Base-by-base conservation (phyloP, 2,329 filamentous ascomycete species). In the Pestalotiopsis sp. region DNA sequence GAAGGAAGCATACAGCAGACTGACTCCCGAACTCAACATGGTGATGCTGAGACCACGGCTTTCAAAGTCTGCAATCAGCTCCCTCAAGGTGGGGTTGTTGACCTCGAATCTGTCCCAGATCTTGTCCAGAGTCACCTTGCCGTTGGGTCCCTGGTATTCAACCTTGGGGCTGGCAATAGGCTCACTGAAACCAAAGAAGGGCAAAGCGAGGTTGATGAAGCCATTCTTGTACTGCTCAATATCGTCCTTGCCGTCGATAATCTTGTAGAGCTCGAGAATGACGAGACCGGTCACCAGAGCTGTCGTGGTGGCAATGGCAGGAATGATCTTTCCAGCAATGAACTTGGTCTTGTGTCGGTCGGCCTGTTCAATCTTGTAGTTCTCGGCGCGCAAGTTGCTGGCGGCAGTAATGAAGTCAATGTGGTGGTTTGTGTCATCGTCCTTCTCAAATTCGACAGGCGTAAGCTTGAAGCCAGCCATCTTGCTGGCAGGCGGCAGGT, bases 181-280 rank as follows among this genome's bases (percentile, higher is more conserved):
- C 83, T 99, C 96, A 77, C 94, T 97, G 88, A 99, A 99, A 52
- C 95, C 95, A 75, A 99, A 97, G 88, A 99, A 98, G 0, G 96
- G 96, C 72, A 99, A 84, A 1, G 96, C 96, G 73, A 99, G 84
- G 83, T 99, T 99, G 83, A 98, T 87, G 81, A 99, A 99, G 17
- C 96, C 96, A 78, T 99, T 99, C 89, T 98, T 98, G 90, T 97
- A 99, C 82, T 98, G 93, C 83, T 98, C 96, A 72, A 98, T 92
- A 75, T 98, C 94, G n/a, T 88, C 89, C 86, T 99, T 98, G 78
- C 94, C 95, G 77, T 98, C 96, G 60, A 99, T 86, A 72, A 99
- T 89, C 89, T 99, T 99, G 91, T 93, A 98, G 62, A 98, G 84
- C 84, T 99, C 96, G 60, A 99, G 84, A 17, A 97, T 88, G 66